Evolutionary conservation across 768 basidiomycete species (phyloP).

Genomic region (Auriculariales sp.): DNA sequence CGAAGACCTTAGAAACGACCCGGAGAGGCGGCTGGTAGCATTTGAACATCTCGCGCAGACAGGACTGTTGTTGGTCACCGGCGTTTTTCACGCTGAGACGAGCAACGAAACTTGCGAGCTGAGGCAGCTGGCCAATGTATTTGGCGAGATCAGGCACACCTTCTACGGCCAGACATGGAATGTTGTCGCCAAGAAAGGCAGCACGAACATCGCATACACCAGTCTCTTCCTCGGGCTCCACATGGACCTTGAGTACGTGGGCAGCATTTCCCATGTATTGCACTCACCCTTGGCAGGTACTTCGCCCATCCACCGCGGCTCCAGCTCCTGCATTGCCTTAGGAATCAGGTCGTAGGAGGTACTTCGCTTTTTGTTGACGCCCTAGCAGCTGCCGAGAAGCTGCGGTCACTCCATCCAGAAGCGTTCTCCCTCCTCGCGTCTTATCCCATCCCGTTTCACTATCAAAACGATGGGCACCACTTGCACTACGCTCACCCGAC

Average conservation of each 20-base stretch:
- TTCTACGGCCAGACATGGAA: slow-evolving; percentile 89
- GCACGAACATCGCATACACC: slow-evolving; percentile 90
- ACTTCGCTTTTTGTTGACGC: slow-evolving; percentile 79
- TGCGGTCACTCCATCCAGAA: slow-evolving; percentile 31
- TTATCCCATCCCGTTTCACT: slow-evolving; percentile 74
- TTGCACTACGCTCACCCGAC: slow-evolving; percentile 60
- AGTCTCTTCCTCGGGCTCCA: slow-evolving; percentile 78
- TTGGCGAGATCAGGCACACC: slow-evolving; percentile 70
- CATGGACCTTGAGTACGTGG: slow-evolving; percentile 77
- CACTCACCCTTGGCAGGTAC: slow-evolving; percentile 37
- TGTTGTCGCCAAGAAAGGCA: slow-evolving; percentile 58
- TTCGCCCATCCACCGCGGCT: slow-evolving; percentile 84
- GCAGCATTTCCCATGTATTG: background rate
- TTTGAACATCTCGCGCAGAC: slow-evolving; percentile 57
- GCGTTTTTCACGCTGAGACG: slow-evolving; percentile 51
- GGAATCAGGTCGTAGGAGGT: slow-evolving; percentile 74
- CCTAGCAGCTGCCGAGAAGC: slow-evolving; percentile 40
- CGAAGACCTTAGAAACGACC: slow-evolving; percentile 28
- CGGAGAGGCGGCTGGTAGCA: slow-evolving; percentile 26
- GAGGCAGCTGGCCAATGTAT: slow-evolving; percentile 41
- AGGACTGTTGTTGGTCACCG: slow-evolving; percentile 60
- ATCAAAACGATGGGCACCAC: slow-evolving; percentile 81
- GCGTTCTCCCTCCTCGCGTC: slow-evolving; percentile 44
- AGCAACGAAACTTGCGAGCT: slow-evolving; percentile 51
- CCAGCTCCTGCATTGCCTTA: slow-evolving; percentile 83